Conservation (phyloP, 495 filamentous ascomycete genomes). For the Talaromyces liani region DNA sequence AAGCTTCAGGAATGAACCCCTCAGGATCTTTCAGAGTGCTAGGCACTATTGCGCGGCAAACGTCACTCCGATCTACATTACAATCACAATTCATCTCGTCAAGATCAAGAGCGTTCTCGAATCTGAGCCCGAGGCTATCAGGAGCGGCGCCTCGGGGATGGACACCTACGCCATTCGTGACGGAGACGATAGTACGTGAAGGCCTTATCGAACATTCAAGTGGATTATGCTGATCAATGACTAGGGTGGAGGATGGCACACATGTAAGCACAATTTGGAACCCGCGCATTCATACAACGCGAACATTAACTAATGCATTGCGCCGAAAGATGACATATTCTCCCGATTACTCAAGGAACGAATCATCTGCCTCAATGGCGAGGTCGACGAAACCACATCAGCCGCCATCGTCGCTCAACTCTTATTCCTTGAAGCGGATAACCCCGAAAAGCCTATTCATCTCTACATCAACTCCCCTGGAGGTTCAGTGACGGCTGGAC, state of each 20-base stretch:
- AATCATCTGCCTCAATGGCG: conserved; percentile 89
- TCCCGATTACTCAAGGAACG: conserved; percentile 82
- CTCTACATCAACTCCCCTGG: conserved; percentile 98
- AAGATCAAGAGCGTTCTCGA: conserved; percentile 12
- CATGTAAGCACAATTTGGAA: conserved; percentile 49
- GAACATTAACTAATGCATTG: conserved; percentile 1
- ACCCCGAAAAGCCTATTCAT: conserved; percentile 85
- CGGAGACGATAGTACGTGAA: conserved; percentile 69
- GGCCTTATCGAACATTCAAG: not conserved
- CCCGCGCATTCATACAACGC: not conserved
- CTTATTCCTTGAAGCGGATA: conserved; percentile 95
- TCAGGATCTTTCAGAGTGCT: not conserved
- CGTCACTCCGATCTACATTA: not conserved
- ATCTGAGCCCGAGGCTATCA: conserved; percentile 11
- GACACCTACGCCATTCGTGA: conserved; percentile 67
- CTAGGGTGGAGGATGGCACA: conserved; percentile 84
- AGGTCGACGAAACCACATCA: conserved; percentile 80
- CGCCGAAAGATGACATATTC: conserved; percentile 67
- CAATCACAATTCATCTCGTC: conserved; percentile 23
- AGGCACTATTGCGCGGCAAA: not conserved
- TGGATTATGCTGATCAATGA: not conserved
- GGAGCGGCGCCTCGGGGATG: conserved; percentile 36
- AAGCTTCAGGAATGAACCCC: not conserved
- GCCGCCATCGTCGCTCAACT: conserved; percentile 92
- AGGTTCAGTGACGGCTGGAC: conserved; percentile 86